These are phyloP conservation scores for Ambrosia artemisiifolia DNA, from an alignment of 129 eudicot species.

Conservation along the genomic window DNA sequence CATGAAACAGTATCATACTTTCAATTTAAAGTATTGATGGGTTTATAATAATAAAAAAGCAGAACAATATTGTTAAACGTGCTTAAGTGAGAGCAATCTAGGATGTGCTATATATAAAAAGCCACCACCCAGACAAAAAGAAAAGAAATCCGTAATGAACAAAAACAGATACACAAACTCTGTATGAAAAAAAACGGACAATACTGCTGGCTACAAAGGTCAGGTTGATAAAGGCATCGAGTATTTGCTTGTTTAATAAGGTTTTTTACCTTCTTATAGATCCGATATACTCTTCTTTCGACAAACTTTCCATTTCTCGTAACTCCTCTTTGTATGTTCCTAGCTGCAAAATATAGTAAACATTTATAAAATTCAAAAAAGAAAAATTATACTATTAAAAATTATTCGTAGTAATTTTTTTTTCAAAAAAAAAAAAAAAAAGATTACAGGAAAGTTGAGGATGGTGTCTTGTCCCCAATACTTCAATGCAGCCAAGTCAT, in stretches of 20 bases:
- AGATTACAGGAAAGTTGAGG: slow-evolving; percentile 68
- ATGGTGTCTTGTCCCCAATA: slow-evolving; percentile 83
- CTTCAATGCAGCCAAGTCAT: slow-evolving; percentile 94
- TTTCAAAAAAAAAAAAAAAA: neutral
- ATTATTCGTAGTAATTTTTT: neutral
- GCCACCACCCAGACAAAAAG: no score
- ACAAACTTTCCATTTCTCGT: slow-evolving; percentile 65
- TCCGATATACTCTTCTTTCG: slow-evolving; percentile 83
- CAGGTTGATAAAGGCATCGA: neutral
- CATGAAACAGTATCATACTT: no score
- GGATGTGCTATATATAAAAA: no score
- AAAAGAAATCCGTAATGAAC: no score
- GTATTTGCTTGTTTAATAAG: neutral
- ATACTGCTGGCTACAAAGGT: neutral
- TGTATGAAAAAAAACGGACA: neutral
- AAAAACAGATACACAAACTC: no score
- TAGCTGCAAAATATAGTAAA: slow-evolving; percentile 35
- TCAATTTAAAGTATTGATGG: no score
- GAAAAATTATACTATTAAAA: neutral
- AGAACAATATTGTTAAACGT: no score
- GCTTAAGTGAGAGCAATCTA: no score
- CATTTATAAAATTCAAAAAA: neutral
- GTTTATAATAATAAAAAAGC: no score
- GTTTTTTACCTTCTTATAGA: slow-evolving; percentile 65
- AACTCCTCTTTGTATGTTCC: slow-evolving; percentile 55